Evolutionary conservation across 345 rosid species (phyloP).

Genomic region (Murraya paniculata): DNA sequence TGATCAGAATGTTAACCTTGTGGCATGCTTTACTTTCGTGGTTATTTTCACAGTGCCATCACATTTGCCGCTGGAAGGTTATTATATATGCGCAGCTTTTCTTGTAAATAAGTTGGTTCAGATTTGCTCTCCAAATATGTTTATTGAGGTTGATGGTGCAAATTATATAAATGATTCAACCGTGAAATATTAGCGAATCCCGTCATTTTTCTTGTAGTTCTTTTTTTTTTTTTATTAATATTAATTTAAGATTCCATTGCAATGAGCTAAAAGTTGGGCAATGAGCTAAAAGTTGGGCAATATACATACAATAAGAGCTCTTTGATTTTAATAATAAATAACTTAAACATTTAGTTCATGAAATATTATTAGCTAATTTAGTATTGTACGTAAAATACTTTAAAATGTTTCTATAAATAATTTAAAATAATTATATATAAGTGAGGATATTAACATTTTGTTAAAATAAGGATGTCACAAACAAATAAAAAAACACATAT

Average conservation of each 20-base stretch:
- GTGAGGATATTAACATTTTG: no score
- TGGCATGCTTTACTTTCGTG: not conserved
- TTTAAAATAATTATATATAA: no score
- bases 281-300: not conserved
- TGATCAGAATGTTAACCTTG: not conserved
- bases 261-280: not conserved
- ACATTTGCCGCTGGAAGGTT: not conserved
- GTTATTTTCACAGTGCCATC: not conserved
- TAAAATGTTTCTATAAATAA: no score
- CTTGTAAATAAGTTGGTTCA: not conserved
- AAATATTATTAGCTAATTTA: no score
- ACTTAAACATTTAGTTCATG: no score
- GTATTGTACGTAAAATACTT: no score
- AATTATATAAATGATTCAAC: not conserved
- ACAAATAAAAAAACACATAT: no score
- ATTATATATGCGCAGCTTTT: not conserved
- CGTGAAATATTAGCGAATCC: not conserved
- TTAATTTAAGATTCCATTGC: not conserved
- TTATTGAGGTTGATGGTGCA: not conserved
- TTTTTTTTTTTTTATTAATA: not conserved
- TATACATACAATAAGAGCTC: no score
- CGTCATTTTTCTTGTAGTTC: not conserved
- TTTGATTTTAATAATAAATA: no score
- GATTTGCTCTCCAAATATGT: not conserved
- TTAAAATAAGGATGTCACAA: no score